Percentiles rank a stretch among this genome's conserved stretches.
Evolutionary conservation across 2,329 filamentous ascomycete species (phyloP).

Genomic region (Curvularia sp.): DNA sequence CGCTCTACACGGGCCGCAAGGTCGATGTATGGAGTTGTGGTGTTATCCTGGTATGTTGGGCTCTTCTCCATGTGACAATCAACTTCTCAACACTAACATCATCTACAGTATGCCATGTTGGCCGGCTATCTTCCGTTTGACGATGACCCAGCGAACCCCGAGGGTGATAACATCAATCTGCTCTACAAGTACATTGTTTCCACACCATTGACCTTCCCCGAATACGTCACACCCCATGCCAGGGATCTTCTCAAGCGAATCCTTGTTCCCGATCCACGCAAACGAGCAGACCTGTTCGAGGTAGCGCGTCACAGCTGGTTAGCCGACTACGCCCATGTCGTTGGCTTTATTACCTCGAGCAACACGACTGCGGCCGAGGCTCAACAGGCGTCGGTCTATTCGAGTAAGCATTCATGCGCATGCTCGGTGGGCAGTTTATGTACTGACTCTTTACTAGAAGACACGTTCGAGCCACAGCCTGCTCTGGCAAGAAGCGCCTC

Average conservation of each 20-base stretch:
- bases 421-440: not conserved
- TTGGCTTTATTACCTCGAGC: conserved; percentile 95
- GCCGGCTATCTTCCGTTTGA: conserved; percentile 97
- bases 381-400: conserved; percentile 74
- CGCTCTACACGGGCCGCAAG: conserved; percentile 94
- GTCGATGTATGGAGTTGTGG: conserved; percentile 99
- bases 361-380: conserved; percentile 88
- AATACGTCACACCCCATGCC: conserved; percentile 97
- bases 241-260: conserved; percentile 91
- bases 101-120: conserved; percentile 89
- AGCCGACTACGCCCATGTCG: conserved; percentile 94
- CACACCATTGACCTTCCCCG: conserved; percentile 94
- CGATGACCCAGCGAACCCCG: conserved; percentile 96
- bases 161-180: conserved; percentile 98
- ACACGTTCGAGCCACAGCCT: conserved; percentile 65
- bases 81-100: conserved; percentile 14
- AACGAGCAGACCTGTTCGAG: conserved; percentile 94
- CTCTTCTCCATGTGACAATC: not conserved
- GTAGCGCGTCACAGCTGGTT: conserved; percentile 98
- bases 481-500: conserved; percentile 84
- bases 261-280: conserved; percentile 91
- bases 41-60: conserved; percentile 83
- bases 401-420: conserved; percentile 54
- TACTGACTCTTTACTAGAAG: conserved; percentile 49
- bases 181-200: conserved; percentile 99